These are phyloP conservation scores for Pholiota microspora DNA, from an alignment of 768 basidiomycete species.

Conservation along the genomic window DNA sequence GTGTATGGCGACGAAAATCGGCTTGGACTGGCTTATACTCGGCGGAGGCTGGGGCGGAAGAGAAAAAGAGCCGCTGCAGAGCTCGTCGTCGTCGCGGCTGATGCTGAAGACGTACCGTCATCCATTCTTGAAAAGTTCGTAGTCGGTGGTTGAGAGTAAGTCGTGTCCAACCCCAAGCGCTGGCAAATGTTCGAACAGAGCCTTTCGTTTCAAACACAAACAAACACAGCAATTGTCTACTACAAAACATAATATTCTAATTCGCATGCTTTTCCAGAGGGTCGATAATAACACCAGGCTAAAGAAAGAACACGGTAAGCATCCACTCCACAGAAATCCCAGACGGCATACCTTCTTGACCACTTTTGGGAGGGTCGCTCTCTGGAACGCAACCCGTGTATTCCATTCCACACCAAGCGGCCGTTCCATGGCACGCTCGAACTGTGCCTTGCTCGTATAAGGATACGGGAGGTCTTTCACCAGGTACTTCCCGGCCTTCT, in stretches of 20 bases:
- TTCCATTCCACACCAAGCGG: slow-evolving; percentile 95
- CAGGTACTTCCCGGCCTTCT: slow-evolving; percentile 87
- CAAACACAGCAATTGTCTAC: slow-evolving; percentile 4
- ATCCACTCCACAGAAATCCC: background rate
- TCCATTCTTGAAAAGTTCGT: slow-evolving; percentile 37
- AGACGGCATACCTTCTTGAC: slow-evolving; percentile 72
- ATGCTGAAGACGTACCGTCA: slow-evolving; percentile 84
- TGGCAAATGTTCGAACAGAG: slow-evolving; percentile 8
- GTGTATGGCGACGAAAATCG: slow-evolving; percentile 26
- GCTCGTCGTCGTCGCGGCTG: slow-evolving; percentile 64
- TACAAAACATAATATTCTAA: background rate
- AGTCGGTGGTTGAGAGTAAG: slow-evolving; percentile 4
- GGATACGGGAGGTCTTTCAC: slow-evolving; percentile 93
- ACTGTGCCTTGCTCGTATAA: slow-evolving; percentile 92
- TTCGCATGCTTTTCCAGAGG: slow-evolving; percentile 52
- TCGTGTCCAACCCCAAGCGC: background rate
- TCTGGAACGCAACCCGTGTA: slow-evolving; percentile 80
- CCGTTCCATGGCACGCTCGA: slow-evolving; percentile 76
- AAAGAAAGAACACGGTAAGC: slow-evolving; percentile 11
- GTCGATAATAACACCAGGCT: slow-evolving; percentile 73
- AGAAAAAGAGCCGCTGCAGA: slow-evolving; percentile 42
- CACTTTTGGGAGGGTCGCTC: slow-evolving; percentile 80
- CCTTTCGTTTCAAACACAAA: background rate
- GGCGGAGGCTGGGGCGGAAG: slow-evolving; percentile 30
- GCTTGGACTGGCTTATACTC: slow-evolving; percentile 23